Base-by-base conservation (phyloP, 2,329 filamentous ascomycete species). In the Venturia effusa region DNA sequence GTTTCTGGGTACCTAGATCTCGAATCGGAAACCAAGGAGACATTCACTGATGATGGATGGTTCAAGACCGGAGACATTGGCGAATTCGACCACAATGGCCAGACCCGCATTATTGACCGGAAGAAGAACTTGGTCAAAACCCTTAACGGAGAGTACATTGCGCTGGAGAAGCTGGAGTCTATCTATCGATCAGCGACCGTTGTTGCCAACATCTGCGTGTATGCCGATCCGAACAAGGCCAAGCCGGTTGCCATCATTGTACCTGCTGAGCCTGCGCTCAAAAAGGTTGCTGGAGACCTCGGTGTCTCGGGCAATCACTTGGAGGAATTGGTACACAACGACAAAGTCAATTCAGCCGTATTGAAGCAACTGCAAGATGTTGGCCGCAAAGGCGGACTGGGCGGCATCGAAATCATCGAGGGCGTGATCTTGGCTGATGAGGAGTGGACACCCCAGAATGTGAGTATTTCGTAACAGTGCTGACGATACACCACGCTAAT, bases 51-150 rank as follows among this genome's bases (percentile, higher is more conserved):
- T 3, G 94, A 96, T 70, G 91, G 91, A 61, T 97, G 94, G 94
- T 97, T 97, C 84, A 93, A 89, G 83, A 96, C 92, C 19, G 93
- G 93, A 66, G 93, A 97, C 71, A 94, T 97, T 74, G 93, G 93
- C 70, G 90, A 97, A 74, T 94, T 93, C 71, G 87, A 93, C 75
- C 73, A 79, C 55, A 82, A 88, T 66, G 93, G 93, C 54, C 89
- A 96, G 74, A 77, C 97, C 68, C 84, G 82, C 69, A 88, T 97
- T 74, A 92, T 97, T 72, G 93, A 97, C 76, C 90, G 93, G 69
- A 92, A 96, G 85, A 97, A 97, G 87, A 97, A 97, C 78, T 81
- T 97, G 64, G 90, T 97, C 76, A 97, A 97, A 86, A 92, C 94
- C 67, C 84, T 90, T 68, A 92, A 92, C 66, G 93, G 93, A 69